A percentile compares a stretch with the other conserved stretches of the same genome.
These are phyloP conservation scores for Mimosa bimucronata DNA, from an alignment of 306 rosid species.

Conservation along the genomic window DNA sequence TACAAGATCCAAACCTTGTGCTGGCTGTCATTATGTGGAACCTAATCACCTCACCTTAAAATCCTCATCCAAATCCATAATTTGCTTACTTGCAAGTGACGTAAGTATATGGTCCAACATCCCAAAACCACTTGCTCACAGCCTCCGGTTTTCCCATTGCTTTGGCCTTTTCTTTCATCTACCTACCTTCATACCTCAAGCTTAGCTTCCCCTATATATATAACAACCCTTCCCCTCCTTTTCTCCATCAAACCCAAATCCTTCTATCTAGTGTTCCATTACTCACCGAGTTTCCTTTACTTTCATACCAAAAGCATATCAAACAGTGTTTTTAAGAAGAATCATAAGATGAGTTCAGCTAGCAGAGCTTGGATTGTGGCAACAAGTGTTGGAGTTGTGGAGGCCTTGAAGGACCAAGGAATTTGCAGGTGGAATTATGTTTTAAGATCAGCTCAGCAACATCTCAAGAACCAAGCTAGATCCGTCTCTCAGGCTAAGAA, in stretches of 20 bases:
- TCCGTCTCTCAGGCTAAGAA: slow-evolving; percentile 42
- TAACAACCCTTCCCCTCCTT: not conserved
- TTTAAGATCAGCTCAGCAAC: slow-evolving; percentile 43
- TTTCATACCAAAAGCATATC: not conserved
- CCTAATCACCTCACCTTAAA: not conserved
- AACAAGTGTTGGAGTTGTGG: slow-evolving; percentile 41
- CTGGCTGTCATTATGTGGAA: not conserved
- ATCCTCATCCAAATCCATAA: not conserved
- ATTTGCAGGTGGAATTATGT: slow-evolving; percentile 54
- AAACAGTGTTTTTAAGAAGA: not conserved
- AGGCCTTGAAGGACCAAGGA: slow-evolving; percentile 54
- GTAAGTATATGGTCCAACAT: not conserved
- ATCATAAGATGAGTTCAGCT: slow-evolving; percentile 32
- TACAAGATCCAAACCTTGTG: not conserved
- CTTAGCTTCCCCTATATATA: not conserved
- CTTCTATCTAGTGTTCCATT: not conserved
- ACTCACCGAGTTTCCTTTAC: not conserved
- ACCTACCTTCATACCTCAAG: not conserved
- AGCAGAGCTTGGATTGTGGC: slow-evolving; percentile 39
- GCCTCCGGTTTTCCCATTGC: slow-evolving; percentile 1
- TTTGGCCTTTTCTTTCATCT: not conserved
- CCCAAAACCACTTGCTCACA: not conserved
- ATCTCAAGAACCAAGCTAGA: slow-evolving; percentile 40
- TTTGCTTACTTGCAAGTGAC: not conserved
- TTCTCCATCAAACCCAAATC: not conserved